Base-by-base conservation (phyloP, 2,329 filamentous ascomycete genomes). In the Botrytis elliptica region DNA sequence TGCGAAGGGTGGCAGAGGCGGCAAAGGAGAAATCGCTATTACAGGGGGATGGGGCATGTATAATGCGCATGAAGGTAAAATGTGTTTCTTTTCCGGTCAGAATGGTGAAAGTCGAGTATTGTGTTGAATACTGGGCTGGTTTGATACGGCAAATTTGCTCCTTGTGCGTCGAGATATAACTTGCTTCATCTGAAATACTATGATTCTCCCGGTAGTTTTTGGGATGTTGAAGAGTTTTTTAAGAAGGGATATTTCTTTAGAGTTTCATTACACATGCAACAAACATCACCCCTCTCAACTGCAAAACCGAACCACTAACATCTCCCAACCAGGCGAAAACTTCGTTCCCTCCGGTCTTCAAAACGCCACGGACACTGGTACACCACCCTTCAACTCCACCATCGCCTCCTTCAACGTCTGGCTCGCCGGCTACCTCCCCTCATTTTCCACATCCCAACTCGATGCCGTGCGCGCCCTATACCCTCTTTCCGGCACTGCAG, bases 331-430 rank as follows among this genome's bases (percentile, higher is more conserved):
- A 80, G 89, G 89, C 36, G 86, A 90, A 79, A 89, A 88, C 75
- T 91, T 91, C 77, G 82, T 89, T 36, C 88, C 88, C 0, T 79
- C 85, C 0, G 86, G 85, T 0, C 81, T 90, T 1, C 78, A 82
- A 29, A 82, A 81, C 66, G 74, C 75, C 0, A 76, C 77, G 0
- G 79, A 81, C 10, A 77, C 79, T 0, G 81, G 82, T 2, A 80
- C 79, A 4, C 81, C 81, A 25, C 83, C 84, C 0, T 89, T 87
- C 78, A 89, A 89, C 75, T 84, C 84, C 1, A 88, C 85, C 1
- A 70, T 72, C 1, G 82, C 84, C 0, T 85, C 84, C 4, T 89
- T 90, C 76, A 82, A 86, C 36, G 42, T 65, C 2, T 91, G 88
- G 88, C 78, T 91, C 0, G 73, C 75, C 0, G 87, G 87, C 0